Evolutionary conservation across 2,329 filamentous ascomycete species (phyloP), one percentile per base, ranked within the genome.

Genomic region (Pestalotiopsis fici): DNA sequence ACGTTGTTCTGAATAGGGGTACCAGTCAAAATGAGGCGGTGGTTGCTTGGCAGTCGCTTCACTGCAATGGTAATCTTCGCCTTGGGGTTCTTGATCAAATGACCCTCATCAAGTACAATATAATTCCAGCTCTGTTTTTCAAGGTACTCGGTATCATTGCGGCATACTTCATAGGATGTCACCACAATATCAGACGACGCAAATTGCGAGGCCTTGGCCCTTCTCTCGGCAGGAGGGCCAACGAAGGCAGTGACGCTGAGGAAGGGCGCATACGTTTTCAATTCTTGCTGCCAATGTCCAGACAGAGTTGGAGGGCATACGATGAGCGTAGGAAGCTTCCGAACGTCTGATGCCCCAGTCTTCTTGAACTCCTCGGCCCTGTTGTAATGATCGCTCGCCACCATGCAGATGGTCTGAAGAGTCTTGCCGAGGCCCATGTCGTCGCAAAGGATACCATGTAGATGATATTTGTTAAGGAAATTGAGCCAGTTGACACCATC

Each of bases 351-450:
- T 31, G 93, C 90, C 59, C 91, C 87, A 0, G 95, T 97, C 80
- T 92, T 94, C 31, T 90, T 90, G 77, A 91, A 98, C 76, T 98
- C 94, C 76, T 98, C 93, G 0, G 93, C 94, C 69, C 96, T 91
- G 76, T 97, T 86, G 78, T 99, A 95, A 77, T 99, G 96, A 77
- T 99, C 96, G 80, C 95, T 98, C 11, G 96, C 95, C 56, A 99
- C 95, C 75, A 99, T 99, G 79, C 96, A 99, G 25, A 99, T 88
- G 0, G 97, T 99, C 79, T 99, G 96, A 12, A 99, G 83, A 1
- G 96, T 99, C 83, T 99, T 99, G 62, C 96, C 96, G 31, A 99
- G 91, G 75, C 96, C 96, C 96, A 99, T 99, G 78, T 99, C 96
- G 76, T 99, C 96, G 77, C 96, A 99, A 68, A 99, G 93, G 79